These are phyloP conservation scores for Populus hybrid DNA, from an alignment of 441 rosid genomes.

Conservation along the genomic window DNA sequence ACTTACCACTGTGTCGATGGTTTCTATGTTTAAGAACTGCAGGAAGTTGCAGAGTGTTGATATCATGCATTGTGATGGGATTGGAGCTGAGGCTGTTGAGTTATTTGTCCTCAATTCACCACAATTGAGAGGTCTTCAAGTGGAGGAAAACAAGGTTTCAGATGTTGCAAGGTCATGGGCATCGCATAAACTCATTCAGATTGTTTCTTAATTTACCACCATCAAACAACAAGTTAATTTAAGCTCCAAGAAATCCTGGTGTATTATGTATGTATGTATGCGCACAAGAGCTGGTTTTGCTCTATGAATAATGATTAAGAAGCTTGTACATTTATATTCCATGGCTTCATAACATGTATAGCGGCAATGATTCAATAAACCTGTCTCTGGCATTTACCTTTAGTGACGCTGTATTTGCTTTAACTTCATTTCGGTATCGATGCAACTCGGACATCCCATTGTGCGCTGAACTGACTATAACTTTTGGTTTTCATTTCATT, in stretches of 20 bases:
- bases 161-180: conserved; percentile 41
- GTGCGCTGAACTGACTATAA: too few species aligned
- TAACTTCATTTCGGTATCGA: too few species aligned
- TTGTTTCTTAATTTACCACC: conserved; percentile 27
- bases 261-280: too few species aligned
- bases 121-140: conserved; percentile 40
- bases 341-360: too few species aligned
- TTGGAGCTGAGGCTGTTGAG: conserved; percentile 50
- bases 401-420: too few species aligned
- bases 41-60: conserved; percentile 48
- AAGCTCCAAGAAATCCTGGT: neutral
- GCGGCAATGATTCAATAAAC: too few species aligned
- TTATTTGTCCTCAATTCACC: conserved; percentile 40
- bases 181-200: conserved; percentile 37
- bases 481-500: too few species aligned
- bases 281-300: too few species aligned
- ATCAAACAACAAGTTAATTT: neutral
- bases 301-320: too few species aligned
- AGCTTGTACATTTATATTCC: too few species aligned
- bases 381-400: too few species aligned
- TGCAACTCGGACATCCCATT: too few species aligned
- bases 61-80: conserved; percentile 43
- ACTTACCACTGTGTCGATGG: conserved; percentile 40
- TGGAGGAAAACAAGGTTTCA: conserved; percentile 61
- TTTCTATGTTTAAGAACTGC: conserved; percentile 48